Evolutionary conservation across 306 rosid species (phyloP).

Genomic region (Ceratonia siliqua): DNA sequence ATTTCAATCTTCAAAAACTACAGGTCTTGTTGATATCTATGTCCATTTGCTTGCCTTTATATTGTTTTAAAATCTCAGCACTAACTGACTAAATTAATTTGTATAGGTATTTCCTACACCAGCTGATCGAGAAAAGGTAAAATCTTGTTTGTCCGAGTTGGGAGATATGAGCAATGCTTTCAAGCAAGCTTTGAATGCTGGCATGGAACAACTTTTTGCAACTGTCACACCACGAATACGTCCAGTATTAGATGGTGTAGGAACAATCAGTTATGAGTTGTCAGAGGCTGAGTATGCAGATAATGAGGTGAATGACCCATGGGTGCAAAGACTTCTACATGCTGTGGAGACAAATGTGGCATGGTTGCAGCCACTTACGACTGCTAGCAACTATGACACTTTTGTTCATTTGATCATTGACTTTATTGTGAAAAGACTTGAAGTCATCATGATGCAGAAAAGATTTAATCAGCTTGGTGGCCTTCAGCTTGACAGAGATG

Average conservation of each 20-base stretch:
- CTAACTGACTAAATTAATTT: slow-evolving; percentile 26
- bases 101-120: slow-evolving; percentile 82
- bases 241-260: slow-evolving; percentile 76
- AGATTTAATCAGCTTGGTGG: slow-evolving; percentile 94
- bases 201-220: slow-evolving; percentile 81
- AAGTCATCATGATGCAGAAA: slow-evolving; percentile 97
- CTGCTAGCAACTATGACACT: slow-evolving; percentile 79
- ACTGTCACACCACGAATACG: slow-evolving; percentile 79
- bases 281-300: slow-evolving; percentile 93
- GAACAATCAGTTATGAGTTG: slow-evolving; percentile 83
- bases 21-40: neutral
- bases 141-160: slow-evolving; percentile 92
- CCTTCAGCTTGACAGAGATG: slow-evolving; percentile 94
- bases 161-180: slow-evolving; percentile 83
- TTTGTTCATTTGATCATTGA: slow-evolving; percentile 83
- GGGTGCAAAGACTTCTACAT: slow-evolving; percentile 97
- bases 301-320: slow-evolving; percentile 93
- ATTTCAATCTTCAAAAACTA: neutral
- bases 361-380: slow-evolving; percentile 92
- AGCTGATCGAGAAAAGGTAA: slow-evolving; percentile 78
- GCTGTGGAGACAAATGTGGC: slow-evolving; percentile 76
- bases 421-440: slow-evolving; percentile 88
- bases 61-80: neutral
- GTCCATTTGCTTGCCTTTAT: neutral
- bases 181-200: slow-evolving; percentile 80